A percentile compares a stretch with the other conserved stretches of the same genome.
Evolutionary conservation across 2,329 filamentous ascomycete genomes (phyloP).

Genomic region (Cephalotrichum gorgonifer): DNA sequence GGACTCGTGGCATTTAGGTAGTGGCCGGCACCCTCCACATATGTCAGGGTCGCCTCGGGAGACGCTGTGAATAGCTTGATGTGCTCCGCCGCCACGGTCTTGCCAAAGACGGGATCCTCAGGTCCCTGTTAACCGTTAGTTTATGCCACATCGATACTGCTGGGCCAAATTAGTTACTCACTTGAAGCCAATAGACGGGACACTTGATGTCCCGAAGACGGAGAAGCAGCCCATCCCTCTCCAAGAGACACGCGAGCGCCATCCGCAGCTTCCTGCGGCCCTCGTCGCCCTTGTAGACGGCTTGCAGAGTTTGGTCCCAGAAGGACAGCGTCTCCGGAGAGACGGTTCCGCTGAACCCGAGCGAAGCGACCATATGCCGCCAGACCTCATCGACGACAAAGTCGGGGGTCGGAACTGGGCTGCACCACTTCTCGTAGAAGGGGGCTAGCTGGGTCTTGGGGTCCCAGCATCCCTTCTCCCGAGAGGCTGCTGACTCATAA

Average conservation of each 20-base stretch:
- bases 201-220: conserved; percentile 35
- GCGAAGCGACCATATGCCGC: conserved; percentile 30
- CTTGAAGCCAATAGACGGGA: conserved; percentile 42
- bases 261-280: conserved; percentile 37
- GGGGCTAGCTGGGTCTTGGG: conserved; percentile 27
- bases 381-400: conserved; percentile 37
- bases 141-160: not conserved
- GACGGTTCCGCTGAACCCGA: conserved; percentile 34
- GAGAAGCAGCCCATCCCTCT: conserved; percentile 35
- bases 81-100: conserved; percentile 30
- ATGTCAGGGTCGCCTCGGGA: conserved; percentile 28
- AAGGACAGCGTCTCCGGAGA: conserved; percentile 25
- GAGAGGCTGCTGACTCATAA: conserved; percentile 34
- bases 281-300: conserved; percentile 37
- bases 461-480: conserved; percentile 39
- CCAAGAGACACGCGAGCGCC: conserved; percentile 31
- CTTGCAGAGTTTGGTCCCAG: conserved; percentile 34
- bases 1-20: conserved; percentile 39
- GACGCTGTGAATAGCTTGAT: conserved; percentile 39
- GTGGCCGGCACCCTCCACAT: conserved; percentile 34
- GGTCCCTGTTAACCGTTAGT: conserved; percentile 25
- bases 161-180: conserved; percentile 16
- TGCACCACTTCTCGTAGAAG: conserved; percentile 32
- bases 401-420: conserved; percentile 26
- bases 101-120: conserved; percentile 31